Evolutionary conservation across 2,329 filamentous ascomycete genomes (phyloP), one percentile per base, ranked within the genome.

Genomic region (Fusarium drepaniforme): DNA sequence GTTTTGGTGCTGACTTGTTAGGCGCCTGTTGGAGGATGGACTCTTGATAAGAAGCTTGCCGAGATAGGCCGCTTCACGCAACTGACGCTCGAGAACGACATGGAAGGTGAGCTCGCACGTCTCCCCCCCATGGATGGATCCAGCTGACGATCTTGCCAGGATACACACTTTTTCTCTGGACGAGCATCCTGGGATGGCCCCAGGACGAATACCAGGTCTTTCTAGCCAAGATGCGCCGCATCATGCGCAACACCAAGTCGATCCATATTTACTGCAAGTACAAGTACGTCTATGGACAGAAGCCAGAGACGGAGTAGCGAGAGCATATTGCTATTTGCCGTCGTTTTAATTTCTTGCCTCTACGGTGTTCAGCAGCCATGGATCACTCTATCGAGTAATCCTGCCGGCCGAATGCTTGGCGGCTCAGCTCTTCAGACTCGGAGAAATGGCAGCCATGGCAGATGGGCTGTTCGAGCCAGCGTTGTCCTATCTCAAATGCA

Each of bases 161-260:
- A 15, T 67, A 67, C 16, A 53, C 49, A 1, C 49, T 33, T 21
- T 53, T 53, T 13, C 49, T 53, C 5, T 53, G 49, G 49, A 68
- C 73, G 23, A 71, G 67, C 5, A 72, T 77, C 4, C 67, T 77
- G 5, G 40, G 70, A 25, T 77, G 75, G 75, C 69, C 75, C 1
- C 67, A 68, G 5, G 75, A 77, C 3, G 75, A 77, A 18, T 77
- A 77, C 35, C 58, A 76, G 9, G 28, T 76, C 0, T 77, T 77
- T 35, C 67, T 77, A 3, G 68, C 66, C 65, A 69, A 71, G 15
- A 67, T 74, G 61, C 75, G 75, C 28, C 72, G 72, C 12, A 68
- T 69, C 9, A 53, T 77, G 4, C 46, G 28, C 0, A 74, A 77
- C 57, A 69, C 66, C 38, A 77, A 67, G 59, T 21, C 49, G 16